Evolutionary conservation across 2,329 filamentous ascomycete species (phyloP), one percentile per base, ranked within the genome.

Genomic region (Cephalotrichum gorgonifer): DNA sequence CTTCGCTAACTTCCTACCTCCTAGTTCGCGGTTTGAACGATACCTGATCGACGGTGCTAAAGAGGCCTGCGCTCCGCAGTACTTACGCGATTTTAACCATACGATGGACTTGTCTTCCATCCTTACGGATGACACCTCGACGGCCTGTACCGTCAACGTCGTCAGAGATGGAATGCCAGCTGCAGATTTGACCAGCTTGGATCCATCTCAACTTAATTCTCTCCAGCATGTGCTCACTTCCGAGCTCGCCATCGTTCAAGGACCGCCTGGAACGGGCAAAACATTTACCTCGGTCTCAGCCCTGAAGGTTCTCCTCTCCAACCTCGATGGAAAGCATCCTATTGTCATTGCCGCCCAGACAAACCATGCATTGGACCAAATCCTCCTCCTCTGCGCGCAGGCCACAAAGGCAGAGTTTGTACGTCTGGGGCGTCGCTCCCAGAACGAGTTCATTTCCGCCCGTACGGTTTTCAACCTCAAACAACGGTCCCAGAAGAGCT

Each of bases 331-430:
- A 0, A 79, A 83, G 50, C 75, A 81, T 8, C 86, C 86, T 0
- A 81, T 96, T 27, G 73, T 95, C 20, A 72, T 95, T 3, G 78
- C 88, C 0, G 88, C 88, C 7, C 88, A 95, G 57, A 96, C 89
- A 0, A 96, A 96, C 51, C 88, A 95, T 63, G 89, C 89, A 0
- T 68, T 95, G 0, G 89, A 96, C 56, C 89, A 95, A 59, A 70
- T 96, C 0, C 69, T 95, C 0, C 66, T 69, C 1, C 78, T 83
- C 49, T 72, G 88, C 15, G 70, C 79, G 1, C 59, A 68, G 1
- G 49, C 56, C 1, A 64, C 61, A 3, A 85, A 64, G 4, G 53
- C 54, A 73, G 73, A 78, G 1, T 81, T 89, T 50, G 67, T 71
- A 9, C 72, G 75, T 2, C 59, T 78, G 9, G 88, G 88, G 39